A percentile compares a stretch with the other conserved stretches of the same genome.
phyloP scores from a whole-genome alignment of 495 filamentous ascomycete genomes.

The Choiromyces venosus region DNA sequence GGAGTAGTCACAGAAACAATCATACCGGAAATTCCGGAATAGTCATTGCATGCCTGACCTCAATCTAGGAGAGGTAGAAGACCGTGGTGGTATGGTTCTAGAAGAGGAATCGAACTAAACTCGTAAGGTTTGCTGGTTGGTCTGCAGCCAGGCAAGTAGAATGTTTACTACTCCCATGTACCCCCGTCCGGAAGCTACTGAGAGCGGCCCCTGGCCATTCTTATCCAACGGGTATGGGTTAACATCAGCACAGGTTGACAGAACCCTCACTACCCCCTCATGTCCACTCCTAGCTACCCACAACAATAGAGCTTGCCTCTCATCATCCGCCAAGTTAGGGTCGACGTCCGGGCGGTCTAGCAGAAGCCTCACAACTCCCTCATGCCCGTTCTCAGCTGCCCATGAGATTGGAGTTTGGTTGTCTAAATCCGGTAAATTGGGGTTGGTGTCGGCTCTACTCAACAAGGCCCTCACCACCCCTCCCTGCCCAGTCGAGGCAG shows the following conservation, averaged over 20 bases:
- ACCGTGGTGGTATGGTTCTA: not conserved
- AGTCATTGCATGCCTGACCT: not conserved
- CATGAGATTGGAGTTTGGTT: conserved; percentile 25
- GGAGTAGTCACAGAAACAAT: not conserved
- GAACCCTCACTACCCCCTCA: conserved; percentile 7
- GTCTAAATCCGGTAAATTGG: conserved; percentile 14
- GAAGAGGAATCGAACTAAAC: not conserved
- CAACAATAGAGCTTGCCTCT: conserved; percentile 15
- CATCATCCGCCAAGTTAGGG: conserved; percentile 17
- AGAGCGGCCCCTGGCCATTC: not conserved
- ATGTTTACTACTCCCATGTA: not conserved
- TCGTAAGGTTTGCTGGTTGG: not conserved
- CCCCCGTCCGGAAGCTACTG: not conserved
- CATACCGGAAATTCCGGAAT: not conserved
- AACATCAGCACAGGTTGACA: not conserved
- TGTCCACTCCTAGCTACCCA: conserved; percentile 27
- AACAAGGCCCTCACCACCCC: conserved; percentile 25
- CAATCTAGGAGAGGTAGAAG: not conserved
- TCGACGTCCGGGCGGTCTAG: conserved; percentile 22
- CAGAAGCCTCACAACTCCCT: conserved; percentile 29
- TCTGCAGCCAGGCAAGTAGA: not conserved
- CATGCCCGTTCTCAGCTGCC: conserved; percentile 30
- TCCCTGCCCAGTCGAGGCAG: conserved; percentile 25
- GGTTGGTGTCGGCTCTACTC: conserved; percentile 5
- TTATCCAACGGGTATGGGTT: not conserved